Percentiles rank a stretch among this genome's conserved stretches.
These are phyloP conservation scores for Magnolia kwangsiensis DNA, from an alignment of 164 flowering plant species.

Conservation along the genomic window DNA sequence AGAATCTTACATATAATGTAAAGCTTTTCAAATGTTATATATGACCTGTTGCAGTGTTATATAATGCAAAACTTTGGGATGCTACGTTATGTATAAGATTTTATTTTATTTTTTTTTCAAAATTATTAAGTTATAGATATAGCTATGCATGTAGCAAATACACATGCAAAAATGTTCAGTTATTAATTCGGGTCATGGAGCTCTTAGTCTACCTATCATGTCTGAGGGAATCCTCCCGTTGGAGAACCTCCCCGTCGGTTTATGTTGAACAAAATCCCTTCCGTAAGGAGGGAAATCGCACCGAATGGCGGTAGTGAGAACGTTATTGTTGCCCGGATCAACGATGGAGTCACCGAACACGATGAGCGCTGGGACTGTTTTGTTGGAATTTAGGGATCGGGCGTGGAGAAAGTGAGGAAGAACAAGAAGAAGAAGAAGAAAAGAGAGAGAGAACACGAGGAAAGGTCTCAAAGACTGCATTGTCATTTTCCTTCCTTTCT, in stretches of 20 bases:
- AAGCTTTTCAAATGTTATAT: too few species aligned
- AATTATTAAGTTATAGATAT: not conserved
- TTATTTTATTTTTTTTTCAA: not conserved
- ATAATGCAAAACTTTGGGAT: not conserved
- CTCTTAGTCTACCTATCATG: conserved; percentile 3
- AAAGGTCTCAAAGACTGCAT: not conserved
- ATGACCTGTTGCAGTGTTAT: too few species aligned
- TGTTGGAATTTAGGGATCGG: not conserved
- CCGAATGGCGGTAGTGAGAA: conserved; percentile 41
- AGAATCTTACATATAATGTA: not conserved
- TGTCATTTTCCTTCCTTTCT: not conserved
- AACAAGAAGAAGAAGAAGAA: not conserved
- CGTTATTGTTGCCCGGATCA: conserved; percentile 69
- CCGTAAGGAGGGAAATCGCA: conserved; percentile 74
- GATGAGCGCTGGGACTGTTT: conserved; percentile 36
- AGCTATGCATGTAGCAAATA: not conserved
- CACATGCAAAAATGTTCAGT: not conserved
- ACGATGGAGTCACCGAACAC: conserved; percentile 80
- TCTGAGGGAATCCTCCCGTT: conserved; percentile 44
- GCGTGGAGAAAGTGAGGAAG: not conserved
- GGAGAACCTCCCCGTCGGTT: conserved; percentile 62
- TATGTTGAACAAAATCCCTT: conserved; percentile 45
- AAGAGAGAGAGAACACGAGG: not conserved
- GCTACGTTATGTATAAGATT: not conserved
- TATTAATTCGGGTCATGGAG: conserved; percentile 22